Evolutionary conservation across 257 asterid genomes (phyloP).

Genomic region (Solanum okadae): DNA sequence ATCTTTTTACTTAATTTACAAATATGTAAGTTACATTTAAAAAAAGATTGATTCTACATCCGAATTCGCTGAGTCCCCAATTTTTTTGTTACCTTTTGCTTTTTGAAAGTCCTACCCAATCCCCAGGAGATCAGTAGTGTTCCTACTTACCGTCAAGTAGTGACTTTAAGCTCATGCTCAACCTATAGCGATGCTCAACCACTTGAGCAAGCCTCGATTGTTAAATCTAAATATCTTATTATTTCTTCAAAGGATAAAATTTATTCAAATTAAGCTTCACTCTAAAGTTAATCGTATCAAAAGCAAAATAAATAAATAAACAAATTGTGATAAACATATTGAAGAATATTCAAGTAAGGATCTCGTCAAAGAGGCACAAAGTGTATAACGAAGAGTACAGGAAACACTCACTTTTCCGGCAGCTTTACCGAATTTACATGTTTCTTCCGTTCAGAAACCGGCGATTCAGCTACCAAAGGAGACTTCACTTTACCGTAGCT

Average conservation of each 20-base stretch:
- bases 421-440: slow-evolving; percentile 22
- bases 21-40: not conserved
- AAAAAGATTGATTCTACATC: not conserved
- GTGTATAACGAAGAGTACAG: not conserved
- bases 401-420: slow-evolving; percentile 56
- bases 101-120: fast-evolving
- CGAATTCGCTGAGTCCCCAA: not conserved
- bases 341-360: not conserved
- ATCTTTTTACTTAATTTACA: not conserved
- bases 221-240: not conserved
- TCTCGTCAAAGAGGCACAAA: not conserved
- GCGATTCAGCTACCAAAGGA: not conserved
- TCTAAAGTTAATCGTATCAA: not conserved
- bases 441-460: not conserved
- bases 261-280: not conserved
- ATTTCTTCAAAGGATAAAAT: not conserved
- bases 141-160: too few relatives aligned
- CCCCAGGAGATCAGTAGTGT: not conserved
- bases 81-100: not conserved
- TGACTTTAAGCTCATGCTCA: not conserved
- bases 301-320: not conserved
- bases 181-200: not conserved
- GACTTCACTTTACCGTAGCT: not conserved
- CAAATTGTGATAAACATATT: not conserved
- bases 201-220: not conserved